Conservation (phyloP, 345 rosid genomes). For the thale cress (Arabidopsis thaliana) region DNA sequence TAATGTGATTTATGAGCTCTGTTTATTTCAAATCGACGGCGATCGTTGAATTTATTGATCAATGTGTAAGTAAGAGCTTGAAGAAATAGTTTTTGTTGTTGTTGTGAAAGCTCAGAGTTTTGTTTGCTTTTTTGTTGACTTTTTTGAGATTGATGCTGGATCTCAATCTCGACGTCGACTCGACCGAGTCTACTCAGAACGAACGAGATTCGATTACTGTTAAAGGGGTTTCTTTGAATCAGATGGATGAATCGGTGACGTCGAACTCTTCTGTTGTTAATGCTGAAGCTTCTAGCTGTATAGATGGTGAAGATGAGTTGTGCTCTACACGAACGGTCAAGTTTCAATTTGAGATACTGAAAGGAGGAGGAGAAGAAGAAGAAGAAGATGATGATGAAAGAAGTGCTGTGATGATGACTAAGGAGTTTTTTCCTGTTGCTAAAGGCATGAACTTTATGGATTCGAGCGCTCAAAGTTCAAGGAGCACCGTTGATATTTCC, state of each 20-base stretch:
- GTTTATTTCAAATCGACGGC: conserved; percentile 29
- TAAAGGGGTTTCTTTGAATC: conserved; percentile 38
- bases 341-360: conserved; percentile 72
- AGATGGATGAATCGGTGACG: conserved; percentile 77
- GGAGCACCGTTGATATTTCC: conserved; percentile 60
- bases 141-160: conserved; percentile 65
- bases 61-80: conserved; percentile 26
- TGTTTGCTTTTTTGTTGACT: conserved; percentile 31
- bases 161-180: conserved; percentile 73
- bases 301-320: conserved; percentile 62
- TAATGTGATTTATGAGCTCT: conserved; percentile 27
- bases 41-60: conserved; percentile 38
- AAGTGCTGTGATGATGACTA: conserved; percentile 52
- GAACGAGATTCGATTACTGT: conserved; percentile 43
- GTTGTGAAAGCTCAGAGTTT: conserved; percentile 26
- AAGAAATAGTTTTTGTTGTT: conserved; percentile 17
- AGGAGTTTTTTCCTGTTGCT: conserved; percentile 69
- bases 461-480: conserved; percentile 51
- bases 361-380: conserved; percentile 45
- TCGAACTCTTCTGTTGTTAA: conserved; percentile 89
- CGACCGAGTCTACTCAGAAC: conserved; percentile 60
- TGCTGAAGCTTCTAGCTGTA: conserved; percentile 62
- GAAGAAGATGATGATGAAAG: conserved; percentile 36
- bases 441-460: conserved; percentile 31
- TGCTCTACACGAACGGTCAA: conserved; percentile 66